Evolutionary conservation across 208 protist species (phyloP), one percentile per base, ranked within the genome.

Genomic region (Trypanosoma mega): DNA sequence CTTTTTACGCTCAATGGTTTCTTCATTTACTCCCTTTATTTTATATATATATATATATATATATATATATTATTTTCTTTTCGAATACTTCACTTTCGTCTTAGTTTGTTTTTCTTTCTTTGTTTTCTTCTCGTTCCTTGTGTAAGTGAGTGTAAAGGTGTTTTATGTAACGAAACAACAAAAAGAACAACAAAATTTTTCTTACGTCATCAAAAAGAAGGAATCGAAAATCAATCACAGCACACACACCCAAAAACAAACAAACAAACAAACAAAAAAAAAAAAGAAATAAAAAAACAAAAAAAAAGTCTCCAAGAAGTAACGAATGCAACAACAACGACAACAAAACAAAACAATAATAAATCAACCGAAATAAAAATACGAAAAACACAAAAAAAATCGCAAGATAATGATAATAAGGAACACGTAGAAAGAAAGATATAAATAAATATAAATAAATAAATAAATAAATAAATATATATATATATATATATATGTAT

Each of bases 241-340:
- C n/a, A n/a, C n/a, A 31, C 33, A 67, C 18, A 27, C 44, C 49
- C 29, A 30, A 60, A 24, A 30, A 39, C 23, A 48, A 51, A 30
- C 26, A 57, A 48, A 68, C 12, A 61, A 74, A 57, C 51, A 37
- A 66, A 45, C 34, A 44, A 45, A 34, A 16, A 3, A 45, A 26
- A 1, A 54, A 60, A 14, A 24, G 26, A 16, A 29, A 34, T 47
- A 60, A 57, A 26, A 59, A 18, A 34, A 54, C 45, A 36, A 52
- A 69, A 52, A 63, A 52, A 55, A 21, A 33, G 39, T 30, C 18
- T 30, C 41, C 2, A 24, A 30, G 36, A 7, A 58, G 24, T 21
- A n/a, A 24, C 6, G 23, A 51, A 9, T n/a, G n/a, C n/a, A 51
- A 51, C 14, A 51, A 27, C n/a, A 51, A 51, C n/a, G 21, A 51